Percentiles rank a stretch among this genome's conserved stretches.
Evolutionary conservation across 202 grass and related monocot species (phyloP).

Genomic region (Setaria italica): DNA sequence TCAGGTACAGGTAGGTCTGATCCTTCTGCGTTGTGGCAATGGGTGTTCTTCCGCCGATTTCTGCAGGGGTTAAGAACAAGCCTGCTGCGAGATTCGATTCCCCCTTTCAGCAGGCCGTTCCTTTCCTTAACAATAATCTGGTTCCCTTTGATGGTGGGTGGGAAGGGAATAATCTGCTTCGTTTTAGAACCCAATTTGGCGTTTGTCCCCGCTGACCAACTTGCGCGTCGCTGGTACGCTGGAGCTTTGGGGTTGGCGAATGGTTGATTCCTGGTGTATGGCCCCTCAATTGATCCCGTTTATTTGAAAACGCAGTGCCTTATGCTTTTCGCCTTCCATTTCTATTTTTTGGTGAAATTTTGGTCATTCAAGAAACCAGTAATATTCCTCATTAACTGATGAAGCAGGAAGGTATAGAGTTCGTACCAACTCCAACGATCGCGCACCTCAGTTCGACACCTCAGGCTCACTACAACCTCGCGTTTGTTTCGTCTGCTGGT

Average conservation of each 20-base stretch:
- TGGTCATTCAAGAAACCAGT: not conserved
- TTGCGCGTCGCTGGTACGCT: not conserved
- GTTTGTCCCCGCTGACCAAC: not conserved
- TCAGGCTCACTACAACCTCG: not conserved
- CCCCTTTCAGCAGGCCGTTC: not conserved
- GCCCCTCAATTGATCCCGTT: not conserved
- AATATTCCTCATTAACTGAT: not conserved
- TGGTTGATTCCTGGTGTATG: not conserved
- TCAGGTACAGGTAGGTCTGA: slow-evolving; percentile 13
- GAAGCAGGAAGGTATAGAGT: not conserved
- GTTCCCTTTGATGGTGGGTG: slow-evolving; percentile 1
- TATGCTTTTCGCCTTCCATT: not conserved
- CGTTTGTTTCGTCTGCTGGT: slow-evolving; percentile 34
- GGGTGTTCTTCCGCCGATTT: not conserved
- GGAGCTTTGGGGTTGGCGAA: not conserved
- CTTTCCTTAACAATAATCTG: not conserved
- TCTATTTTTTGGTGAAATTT: not conserved
- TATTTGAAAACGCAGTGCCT: not conserved
- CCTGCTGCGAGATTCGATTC: not conserved
- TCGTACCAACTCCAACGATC: not conserved
- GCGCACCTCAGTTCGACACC: not conserved
- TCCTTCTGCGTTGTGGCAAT: not conserved
- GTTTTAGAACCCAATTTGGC: not conserved
- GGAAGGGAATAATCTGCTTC: not conserved
- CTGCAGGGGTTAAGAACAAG: not conserved